Base-by-base conservation (phyloP, 2,329 filamentous ascomycete genomes). In the Trichoderma polysporum region DNA sequence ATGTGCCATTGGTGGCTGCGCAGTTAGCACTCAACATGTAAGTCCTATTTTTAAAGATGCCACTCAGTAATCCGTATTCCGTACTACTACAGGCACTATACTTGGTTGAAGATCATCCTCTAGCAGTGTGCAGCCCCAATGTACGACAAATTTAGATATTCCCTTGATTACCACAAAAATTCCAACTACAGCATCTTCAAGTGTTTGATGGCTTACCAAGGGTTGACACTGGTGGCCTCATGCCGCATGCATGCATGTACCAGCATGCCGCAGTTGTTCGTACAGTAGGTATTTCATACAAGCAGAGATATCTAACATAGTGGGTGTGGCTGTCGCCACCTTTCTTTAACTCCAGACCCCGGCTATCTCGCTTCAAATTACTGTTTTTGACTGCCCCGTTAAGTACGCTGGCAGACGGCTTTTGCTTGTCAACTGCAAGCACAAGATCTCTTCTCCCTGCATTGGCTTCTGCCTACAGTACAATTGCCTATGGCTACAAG, bases 401-500 rank as follows among this genome's bases (percentile, higher is more conserved):
- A 15, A 22, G 29, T 10, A n/a, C 6, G 52, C 52, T 54, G 52
- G 31, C 52, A 19, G 52, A 54, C n/a, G 12, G 31, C 29, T 15
- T 4, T 54, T 54, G 27, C 52, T 19, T 35, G 31, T 27, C 19
- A 31, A 25, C 19, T 47, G 13, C 61, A 65, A 50, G 45, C 37
- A 27, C 45, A 10, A n/a, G 39, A n/a, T 50, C 41, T 60, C 35
- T 41, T 45, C 49, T 45, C 49, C 59, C 25, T 41, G 35, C 59
- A 53, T 63, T 63, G 47, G 31, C 59, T 41, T 63, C 59, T 41
- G 59, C 59, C 35, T 45, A 45, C 22, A 45, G 12, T 45, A 45
- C 41, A 8, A 22, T 45, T 8, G n/a, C 39, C 0, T 19, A 45
- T n/a, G n/a, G n/a, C n/a, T n/a, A n/a, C n/a, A n/a, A n/a, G n/a